Conservation (phyloP, 331 rosid genomes). For the Quercus lobata region DNA sequence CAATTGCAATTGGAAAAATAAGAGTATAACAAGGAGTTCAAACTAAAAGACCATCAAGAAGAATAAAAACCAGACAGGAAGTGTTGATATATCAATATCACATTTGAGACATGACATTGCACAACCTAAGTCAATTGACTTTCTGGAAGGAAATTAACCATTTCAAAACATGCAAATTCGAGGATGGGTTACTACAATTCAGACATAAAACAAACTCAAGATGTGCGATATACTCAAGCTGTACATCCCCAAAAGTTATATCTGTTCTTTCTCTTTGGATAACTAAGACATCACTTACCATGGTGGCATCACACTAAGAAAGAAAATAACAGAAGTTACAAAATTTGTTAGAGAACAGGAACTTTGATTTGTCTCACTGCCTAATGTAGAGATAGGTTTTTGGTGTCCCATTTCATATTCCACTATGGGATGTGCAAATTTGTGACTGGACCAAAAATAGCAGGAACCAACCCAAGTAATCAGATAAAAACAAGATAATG, state of each 20-base stretch:
- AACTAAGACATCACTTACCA: background rate
- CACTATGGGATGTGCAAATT: background rate
- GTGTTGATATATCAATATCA: no score
- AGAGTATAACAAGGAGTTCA: no score
- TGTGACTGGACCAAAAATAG: background rate
- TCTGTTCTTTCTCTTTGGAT: background rate
- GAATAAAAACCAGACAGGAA: no score
- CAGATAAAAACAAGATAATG: no score
- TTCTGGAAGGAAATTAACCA: background rate
- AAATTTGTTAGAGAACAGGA: background rate
- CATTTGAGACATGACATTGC: background rate
- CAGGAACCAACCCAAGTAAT: no score
- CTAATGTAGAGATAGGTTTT: background rate
- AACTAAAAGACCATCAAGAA: no score
- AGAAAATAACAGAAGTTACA: background rate
- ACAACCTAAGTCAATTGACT: background rate
- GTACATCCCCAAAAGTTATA: background rate
- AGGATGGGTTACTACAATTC: background rate
- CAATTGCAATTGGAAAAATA: no score
- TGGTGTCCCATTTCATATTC: background rate
- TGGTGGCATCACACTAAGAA: background rate
- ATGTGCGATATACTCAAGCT: background rate
- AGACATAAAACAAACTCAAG: background rate
- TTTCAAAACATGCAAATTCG: background rate
- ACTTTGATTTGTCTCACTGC: background rate